Percentiles rank a stretch among this genome's conserved stretches.
Conservation (phyloP, 2,329 filamentous ascomycete genomes). For the Epicoccum nigrum region DNA sequence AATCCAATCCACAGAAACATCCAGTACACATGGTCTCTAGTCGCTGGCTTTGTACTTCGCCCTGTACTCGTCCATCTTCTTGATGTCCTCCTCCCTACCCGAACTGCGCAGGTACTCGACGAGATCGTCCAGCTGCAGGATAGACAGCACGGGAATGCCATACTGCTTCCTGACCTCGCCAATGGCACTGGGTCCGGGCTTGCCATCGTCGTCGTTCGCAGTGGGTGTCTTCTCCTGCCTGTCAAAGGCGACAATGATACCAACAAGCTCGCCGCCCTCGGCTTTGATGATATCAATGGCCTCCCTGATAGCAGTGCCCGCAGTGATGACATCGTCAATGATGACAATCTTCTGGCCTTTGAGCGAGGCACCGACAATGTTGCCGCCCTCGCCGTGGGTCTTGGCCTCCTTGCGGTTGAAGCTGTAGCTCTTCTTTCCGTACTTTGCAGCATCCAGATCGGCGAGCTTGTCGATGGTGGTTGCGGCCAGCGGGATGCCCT, state of each 20-base stretch:
- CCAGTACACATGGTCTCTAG: slow-evolving; percentile 17
- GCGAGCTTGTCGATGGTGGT: slow-evolving; percentile 77
- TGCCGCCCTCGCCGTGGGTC: slow-evolving; percentile 92
- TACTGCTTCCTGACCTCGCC: slow-evolving; percentile 84
- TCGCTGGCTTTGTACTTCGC: slow-evolving; percentile 50
- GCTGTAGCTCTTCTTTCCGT: slow-evolving; percentile 76
- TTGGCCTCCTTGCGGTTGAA: slow-evolving; percentile 98
- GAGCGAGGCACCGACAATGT: slow-evolving; percentile 85
- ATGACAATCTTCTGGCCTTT: slow-evolving; percentile 87
- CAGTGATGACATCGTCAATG: slow-evolving; percentile 96
- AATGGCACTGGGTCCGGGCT: slow-evolving; percentile 78
- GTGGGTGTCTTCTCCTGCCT: slow-evolving; percentile 80
- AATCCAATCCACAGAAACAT: no score
- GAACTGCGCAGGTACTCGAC: slow-evolving; percentile 53
- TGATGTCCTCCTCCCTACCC: slow-evolving; percentile 54
- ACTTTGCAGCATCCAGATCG: slow-evolving; percentile 69
- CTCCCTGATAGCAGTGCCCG: slow-evolving; percentile 91
- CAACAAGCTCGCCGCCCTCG: slow-evolving; percentile 83
- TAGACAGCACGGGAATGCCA: slow-evolving; percentile 80
- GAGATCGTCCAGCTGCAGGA: slow-evolving; percentile 84
- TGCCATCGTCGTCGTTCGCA: slow-evolving; percentile 65
- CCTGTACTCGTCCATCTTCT: slow-evolving; percentile 48
- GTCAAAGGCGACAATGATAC: slow-evolving; percentile 88
- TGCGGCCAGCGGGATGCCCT: slow-evolving; percentile 90
- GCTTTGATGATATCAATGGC: slow-evolving; percentile 86